phyloP scores from a whole-genome alignment of 2,329 filamentous ascomycete genomes.

The Apiospora saccharicola region DNA sequence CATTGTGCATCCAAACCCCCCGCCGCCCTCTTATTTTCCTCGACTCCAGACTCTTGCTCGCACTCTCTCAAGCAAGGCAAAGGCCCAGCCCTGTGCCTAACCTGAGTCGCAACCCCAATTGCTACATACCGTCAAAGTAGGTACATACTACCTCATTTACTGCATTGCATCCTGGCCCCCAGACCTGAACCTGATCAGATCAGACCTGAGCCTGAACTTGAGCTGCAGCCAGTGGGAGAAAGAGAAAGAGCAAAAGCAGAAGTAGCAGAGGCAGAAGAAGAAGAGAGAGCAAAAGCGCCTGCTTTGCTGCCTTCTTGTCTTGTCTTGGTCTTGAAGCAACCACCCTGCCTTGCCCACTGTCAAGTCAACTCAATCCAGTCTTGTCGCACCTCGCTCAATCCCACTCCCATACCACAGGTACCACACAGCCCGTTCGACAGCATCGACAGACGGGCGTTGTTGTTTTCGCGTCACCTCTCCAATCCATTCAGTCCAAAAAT shows the following conservation, averaged over 20 bases:
- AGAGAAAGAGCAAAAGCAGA: neutral
- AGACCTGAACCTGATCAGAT: neutral
- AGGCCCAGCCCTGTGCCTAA: conserved; percentile 16
- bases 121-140: neutral
- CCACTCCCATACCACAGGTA: conserved; percentile 4
- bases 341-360: neutral
- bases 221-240: neutral
- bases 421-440: conserved; percentile 13
- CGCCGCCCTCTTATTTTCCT: conserved; percentile 12
- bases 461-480: conserved; percentile 14
- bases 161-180: neutral
- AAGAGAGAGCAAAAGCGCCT: neutral
- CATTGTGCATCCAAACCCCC: conserved; percentile 20
- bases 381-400: neutral
- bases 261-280: neutral
- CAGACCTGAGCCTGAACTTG: neutral
- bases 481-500: conserved; percentile 14
- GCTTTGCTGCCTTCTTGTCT: neutral
- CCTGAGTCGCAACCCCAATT: conserved; percentile 11
- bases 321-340: conserved; percentile 13
- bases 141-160: neutral
- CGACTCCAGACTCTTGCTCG: conserved; percentile 15
- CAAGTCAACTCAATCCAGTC: neutral
- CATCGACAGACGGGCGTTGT: neutral
- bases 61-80: conserved; percentile 11